phyloP scores from a whole-genome alignment of 2,329 filamentous ascomycete genomes.

The Colletotrichum gloeosporioides region DNA sequence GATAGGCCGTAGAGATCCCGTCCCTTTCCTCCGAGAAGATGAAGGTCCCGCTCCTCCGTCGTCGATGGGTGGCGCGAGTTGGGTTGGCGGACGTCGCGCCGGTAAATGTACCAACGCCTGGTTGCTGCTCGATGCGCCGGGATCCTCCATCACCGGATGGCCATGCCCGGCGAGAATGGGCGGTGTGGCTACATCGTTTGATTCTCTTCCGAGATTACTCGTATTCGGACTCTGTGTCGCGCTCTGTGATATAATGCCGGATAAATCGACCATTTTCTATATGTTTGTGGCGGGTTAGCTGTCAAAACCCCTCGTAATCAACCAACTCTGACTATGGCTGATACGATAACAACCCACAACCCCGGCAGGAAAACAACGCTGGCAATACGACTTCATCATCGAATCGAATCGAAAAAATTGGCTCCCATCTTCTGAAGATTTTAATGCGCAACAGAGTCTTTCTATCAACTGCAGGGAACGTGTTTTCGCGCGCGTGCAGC shows the following conservation, averaged over 20 bases:
- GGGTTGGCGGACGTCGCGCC: neutral
- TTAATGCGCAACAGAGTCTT: neutral
- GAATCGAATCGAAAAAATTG: neutral
- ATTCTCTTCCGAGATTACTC: neutral
- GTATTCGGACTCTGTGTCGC: constrained; percentile 1
- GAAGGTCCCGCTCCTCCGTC: neutral
- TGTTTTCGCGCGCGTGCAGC: neutral
- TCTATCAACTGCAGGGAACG: neutral
- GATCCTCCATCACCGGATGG: neutral
- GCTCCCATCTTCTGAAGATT: neutral
- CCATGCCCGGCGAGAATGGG: neutral
- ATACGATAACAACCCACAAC: neutral
- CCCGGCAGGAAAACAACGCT: neutral
- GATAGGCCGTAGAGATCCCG: constrained; percentile 5
- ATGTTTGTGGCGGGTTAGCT: constrained; percentile 5
- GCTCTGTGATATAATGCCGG: constrained; percentile 20
- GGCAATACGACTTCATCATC: neutral
- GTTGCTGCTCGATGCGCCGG: neutral
- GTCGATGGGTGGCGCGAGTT: neutral
- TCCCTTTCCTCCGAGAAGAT: constrained; percentile 10
- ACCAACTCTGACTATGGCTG: neutral
- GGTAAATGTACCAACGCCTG: constrained; percentile 3
- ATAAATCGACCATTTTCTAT: constrained; percentile 24
- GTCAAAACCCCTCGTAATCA: neutral
- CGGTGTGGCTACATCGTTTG: neutral